Evolutionary conservation across 768 basidiomycete species (phyloP).

Genomic region (Rhodotorula taiwanensis): DNA sequence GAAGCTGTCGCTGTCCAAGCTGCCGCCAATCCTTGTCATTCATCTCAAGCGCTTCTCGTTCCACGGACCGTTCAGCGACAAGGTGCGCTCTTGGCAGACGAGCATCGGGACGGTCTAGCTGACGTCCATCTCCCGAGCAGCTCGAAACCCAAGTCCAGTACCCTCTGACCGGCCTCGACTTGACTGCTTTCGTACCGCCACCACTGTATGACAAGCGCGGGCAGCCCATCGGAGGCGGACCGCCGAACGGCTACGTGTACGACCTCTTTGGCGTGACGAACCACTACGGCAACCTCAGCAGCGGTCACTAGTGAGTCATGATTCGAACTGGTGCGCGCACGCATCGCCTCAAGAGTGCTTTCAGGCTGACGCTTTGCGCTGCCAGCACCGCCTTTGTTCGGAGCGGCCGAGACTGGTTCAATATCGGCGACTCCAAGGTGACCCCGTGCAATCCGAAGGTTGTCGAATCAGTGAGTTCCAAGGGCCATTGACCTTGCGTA

Average conservation of each 20-base stretch:
- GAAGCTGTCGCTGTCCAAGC: constrained; percentile 76
- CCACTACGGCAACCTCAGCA: constrained; percentile 86
- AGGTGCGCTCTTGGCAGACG: constrained; percentile 43
- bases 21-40: constrained; percentile 86
- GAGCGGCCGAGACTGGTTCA: constrained; percentile 79
- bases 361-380: constrained; percentile 1
- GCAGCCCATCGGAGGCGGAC: constrained; percentile 49
- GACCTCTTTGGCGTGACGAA: constrained; percentile 94
- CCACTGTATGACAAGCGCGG: constrained; percentile 50
- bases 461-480: constrained; percentile 42
- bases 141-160: constrained; percentile 92
- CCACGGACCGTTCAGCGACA: constrained; percentile 87
- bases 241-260: constrained; percentile 71
- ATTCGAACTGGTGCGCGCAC: neutral
- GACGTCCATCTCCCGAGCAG: constrained; percentile 17
- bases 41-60: constrained; percentile 88
- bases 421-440: constrained; percentile 89
- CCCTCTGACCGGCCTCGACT: constrained; percentile 57
- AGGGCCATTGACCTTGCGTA: neutral
- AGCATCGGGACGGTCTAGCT: neutral
- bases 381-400: constrained; percentile 82
- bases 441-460: constrained; percentile 75
- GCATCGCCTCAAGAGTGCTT: neutral
- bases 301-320: constrained; percentile 71
- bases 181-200: constrained; percentile 78